Evolutionary conservation across 2,329 filamentous ascomycete genomes (phyloP).

Genomic region (Thielaviopsis euricoi): DNA sequence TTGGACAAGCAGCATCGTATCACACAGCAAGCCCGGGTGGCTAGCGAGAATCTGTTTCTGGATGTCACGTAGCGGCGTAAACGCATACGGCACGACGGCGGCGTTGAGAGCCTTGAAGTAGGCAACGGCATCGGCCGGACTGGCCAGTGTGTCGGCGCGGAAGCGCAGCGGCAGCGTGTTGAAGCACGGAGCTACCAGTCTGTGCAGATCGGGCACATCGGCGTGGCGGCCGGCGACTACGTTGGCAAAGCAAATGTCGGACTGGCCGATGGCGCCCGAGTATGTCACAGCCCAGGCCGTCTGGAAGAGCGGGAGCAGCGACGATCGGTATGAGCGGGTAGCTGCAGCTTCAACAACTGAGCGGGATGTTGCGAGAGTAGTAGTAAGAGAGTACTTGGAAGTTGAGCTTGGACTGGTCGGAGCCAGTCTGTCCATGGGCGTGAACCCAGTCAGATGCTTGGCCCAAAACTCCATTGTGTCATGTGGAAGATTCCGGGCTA

Average conservation of each 20-base stretch:
- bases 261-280: conserved; percentile 32
- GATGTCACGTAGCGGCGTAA: conserved; percentile 57
- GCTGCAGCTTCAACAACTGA: background rate
- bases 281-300: conserved; percentile 55
- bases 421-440: conserved; percentile 20
- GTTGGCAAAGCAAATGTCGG: conserved; percentile 74
- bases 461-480: conserved; percentile 51
- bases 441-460: conserved; percentile 27
- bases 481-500: conserved; percentile 32
- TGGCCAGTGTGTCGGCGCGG: conserved; percentile 35
- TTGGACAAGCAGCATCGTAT: conserved; percentile 68
- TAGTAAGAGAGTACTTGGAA: conserved; percentile 13
- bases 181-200: conserved; percentile 77
- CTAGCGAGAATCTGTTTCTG: conserved; percentile 32
- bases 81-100: conserved; percentile 49
- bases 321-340: conserved; percentile 25
- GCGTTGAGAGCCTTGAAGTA: conserved; percentile 45
- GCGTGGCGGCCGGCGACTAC: conserved; percentile 64
- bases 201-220: conserved; percentile 46
- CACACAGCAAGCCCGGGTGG: conserved; percentile 45
- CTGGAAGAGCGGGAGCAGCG: conserved; percentile 53
- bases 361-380: background rate
- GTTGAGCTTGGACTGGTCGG: conserved; percentile 15
- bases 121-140: conserved; percentile 33
- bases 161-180: conserved; percentile 57